Conservation (phyloP, 768 basidiomycete species). For the Pisolithus sp. region DNA sequence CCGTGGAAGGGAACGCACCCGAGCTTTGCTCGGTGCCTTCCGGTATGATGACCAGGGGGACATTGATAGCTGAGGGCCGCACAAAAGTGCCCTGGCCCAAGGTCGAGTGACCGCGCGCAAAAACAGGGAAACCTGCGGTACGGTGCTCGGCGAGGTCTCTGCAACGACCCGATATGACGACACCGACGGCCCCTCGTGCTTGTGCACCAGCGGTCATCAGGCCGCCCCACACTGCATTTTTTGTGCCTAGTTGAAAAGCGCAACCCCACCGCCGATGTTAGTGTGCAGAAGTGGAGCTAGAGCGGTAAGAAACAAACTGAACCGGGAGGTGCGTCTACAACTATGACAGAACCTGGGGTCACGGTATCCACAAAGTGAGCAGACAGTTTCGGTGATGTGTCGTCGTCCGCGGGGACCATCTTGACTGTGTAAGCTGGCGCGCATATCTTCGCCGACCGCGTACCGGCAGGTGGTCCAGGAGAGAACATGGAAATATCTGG, state of each 20-base stretch:
- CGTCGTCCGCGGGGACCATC: constrained; percentile 62
- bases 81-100: constrained; percentile 83
- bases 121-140: constrained; percentile 67
- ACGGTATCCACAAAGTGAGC: constrained; percentile 81
- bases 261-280: background rate
- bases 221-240: constrained; percentile 89
- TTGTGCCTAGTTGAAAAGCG: constrained; percentile 41
- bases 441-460: constrained; percentile 43
- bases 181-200: constrained; percentile 62
- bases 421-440: constrained; percentile 85
- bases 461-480: constrained; percentile 15
- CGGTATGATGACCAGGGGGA: constrained; percentile 47
- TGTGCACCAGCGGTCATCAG: constrained; percentile 85
- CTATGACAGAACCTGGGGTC: constrained; percentile 55
- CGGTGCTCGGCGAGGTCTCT: constrained; percentile 80
- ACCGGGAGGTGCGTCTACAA: constrained; percentile 75
- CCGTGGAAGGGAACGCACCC: constrained; percentile 46
- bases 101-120: constrained; percentile 75
- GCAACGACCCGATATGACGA: constrained; percentile 79
- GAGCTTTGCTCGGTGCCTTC: constrained; percentile 24
- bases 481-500: constrained; percentile 62
- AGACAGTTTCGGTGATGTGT: constrained; percentile 52
- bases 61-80: constrained; percentile 68
- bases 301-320: constrained; percentile 21
- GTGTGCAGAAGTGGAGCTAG: background rate